Base-by-base conservation (phyloP, 108 stramenopile species). In the Stephanodiscus triporus region DNA sequence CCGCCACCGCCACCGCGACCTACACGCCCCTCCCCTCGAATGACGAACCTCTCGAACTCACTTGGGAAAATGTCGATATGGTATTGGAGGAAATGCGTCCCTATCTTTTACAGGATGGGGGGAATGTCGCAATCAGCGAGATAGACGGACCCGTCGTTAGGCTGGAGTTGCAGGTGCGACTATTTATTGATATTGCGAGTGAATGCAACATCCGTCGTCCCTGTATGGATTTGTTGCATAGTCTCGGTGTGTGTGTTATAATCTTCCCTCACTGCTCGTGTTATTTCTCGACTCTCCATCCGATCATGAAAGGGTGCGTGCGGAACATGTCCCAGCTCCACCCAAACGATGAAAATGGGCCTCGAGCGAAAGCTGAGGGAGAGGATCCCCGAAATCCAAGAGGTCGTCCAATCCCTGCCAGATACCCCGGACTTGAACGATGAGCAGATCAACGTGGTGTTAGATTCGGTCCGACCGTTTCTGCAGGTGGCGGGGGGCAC, bases 271-370 rank as follows among this genome's bases (percentile, higher is more conserved):
- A 54, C 53, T 27, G 10, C 26, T 27, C 23, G 20, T 54, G 23
- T 27, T 54, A 45, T 45, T 45, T 45, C 0, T 45, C 16, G 1
- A 45, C 43, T 14, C 2, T 45, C 43, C 43, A 45, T 45, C 43
- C 30, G 4, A 24, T 37, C 10, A 37, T 53, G 7, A 24, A 38
- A 93, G 88, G 98, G 98, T 11, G 95, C 94, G n/a, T 99, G 98
- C 72, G 98, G 97, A 36, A 95, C 93, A 67, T 99, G 98, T 77
- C 96, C 98, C 2, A 90, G 87, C 20, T 93, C 92, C 17, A 95
- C 95, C 27, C 95, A 96, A 88, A 98, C 98, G 34, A 97, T 98
- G 96, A 97, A 97, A 82, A 97, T 99, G 98, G 98, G 98, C 49
- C 88, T 99, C 63, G 98, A 98, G 71, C 78, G 96, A 51, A 83